phyloP scores from a whole-genome alignment of 2,329 filamentous ascomycete genomes.

The Aspergillus fructus region DNA sequence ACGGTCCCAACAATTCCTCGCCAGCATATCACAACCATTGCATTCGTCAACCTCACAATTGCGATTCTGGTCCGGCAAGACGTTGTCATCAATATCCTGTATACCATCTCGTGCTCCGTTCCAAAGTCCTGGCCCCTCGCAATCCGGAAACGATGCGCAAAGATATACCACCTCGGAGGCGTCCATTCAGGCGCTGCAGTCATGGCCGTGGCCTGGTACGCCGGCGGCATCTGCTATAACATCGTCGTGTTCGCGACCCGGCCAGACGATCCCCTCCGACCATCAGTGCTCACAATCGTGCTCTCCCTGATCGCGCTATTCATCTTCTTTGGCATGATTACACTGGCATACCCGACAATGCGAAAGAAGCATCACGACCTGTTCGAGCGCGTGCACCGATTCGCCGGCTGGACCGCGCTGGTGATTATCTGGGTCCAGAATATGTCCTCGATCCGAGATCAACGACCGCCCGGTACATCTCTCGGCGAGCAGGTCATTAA shows the following conservation, averaged over 20 bases:
- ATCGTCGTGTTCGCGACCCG: neutral
- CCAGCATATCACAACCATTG: constrained; percentile 17
- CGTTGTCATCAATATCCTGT: constrained; percentile 41
- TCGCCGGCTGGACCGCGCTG: constrained; percentile 34
- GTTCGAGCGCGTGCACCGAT: constrained; percentile 39
- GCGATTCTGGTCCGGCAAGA: constrained; percentile 40
- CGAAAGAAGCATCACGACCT: constrained; percentile 33
- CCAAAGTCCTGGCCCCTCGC: constrained; percentile 34
- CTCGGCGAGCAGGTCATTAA: neutral
- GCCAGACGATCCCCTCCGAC: neutral
- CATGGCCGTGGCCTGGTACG: constrained; percentile 45
- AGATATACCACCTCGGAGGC: constrained; percentile 43
- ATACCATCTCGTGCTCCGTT: constrained; percentile 30
- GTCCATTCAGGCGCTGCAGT: constrained; percentile 39
- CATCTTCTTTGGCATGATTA: constrained; percentile 11
- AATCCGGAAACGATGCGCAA: constrained; percentile 37
- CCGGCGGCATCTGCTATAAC: constrained; percentile 15
- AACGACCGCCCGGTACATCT: neutral
- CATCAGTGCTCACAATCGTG: neutral
- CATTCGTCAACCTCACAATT: constrained; percentile 36
- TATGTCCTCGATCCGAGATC: constrained; percentile 11
- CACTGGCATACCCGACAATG: constrained; percentile 20
- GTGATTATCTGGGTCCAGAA: constrained; percentile 16
- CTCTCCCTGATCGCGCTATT: constrained; percentile 31
- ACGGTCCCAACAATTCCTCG: neutral